Base-by-base conservation (phyloP, 768 basidiomycete species). In the Pulveroboletus frians region DNA sequence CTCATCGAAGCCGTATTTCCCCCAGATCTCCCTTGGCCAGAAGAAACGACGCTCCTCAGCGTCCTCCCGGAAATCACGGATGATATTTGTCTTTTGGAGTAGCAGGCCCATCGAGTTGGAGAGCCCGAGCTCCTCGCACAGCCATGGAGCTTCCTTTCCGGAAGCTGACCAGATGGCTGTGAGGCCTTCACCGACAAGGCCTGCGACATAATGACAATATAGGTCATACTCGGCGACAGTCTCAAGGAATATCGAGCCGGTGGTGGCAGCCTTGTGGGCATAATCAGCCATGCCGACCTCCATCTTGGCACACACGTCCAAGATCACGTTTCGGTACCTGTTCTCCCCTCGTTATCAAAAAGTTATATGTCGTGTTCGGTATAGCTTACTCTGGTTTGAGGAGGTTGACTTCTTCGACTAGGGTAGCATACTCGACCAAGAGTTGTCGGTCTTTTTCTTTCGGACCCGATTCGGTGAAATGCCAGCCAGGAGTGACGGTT, bases 201-300 rank as follows among this genome's bases (percentile, higher is more conserved):
- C 95, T 0, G 95, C 95, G 57, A 98, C 95, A 64, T 93, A 97
- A 68, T 99, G 95, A 66, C 95, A 99, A 70, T 99, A 99, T 13
- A 99, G 78, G 66, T 97, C 92, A 71, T 93, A 99, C 57, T 96
- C 92, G 32, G 81, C 74, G 46, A 92, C 70, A 6, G 85, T 82
- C 39, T 81, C 78, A 47, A 96, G 76, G 60, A 85, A 85, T 54
- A 83, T 76, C 38, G 78, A 72, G 43, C 83, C 83, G 1, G 81
- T 81, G 5, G 84, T 74, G 5, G 85, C 84, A 5, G 90, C 84
- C 55, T 84, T 83, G 69, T 90, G 89, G 1, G 91, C 84, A 62
- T 87, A 98, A 68, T 95, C 91, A 20, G 96, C 92, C 95, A 99
- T 99, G 17, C 95, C 95, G 4, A 70, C 75, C 47, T 84, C 84